These are phyloP conservation scores for Candida ipomoeae DNA, from an alignment of 805 yeast species.

Conservation along the genomic window DNA sequence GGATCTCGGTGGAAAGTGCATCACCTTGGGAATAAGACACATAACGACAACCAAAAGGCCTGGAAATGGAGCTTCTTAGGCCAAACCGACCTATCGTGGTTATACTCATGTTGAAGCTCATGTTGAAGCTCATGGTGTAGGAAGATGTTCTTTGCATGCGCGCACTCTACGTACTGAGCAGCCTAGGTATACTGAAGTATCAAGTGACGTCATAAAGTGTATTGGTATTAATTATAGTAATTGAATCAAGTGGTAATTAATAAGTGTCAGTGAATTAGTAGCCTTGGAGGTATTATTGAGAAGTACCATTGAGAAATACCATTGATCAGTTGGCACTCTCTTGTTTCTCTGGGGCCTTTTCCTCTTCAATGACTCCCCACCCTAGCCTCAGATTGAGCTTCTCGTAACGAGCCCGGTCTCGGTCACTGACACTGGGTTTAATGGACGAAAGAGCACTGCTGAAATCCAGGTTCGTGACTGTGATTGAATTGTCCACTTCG, in stretches of 20 bases:
- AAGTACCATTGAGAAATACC: not conserved
- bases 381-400: slow-evolving; percentile 69
- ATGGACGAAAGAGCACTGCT: slow-evolving; percentile 65
- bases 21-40: slow-evolving; percentile 24
- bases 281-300: too few relatives aligned
- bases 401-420: slow-evolving; percentile 75
- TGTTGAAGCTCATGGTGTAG: not conserved
- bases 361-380: slow-evolving; percentile 49
- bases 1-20: slow-evolving; percentile 31
- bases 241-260: too few relatives aligned
- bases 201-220: too few relatives aligned
- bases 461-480: slow-evolving; percentile 67
- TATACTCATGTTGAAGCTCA: not conserved
- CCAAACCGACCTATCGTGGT: not conserved
- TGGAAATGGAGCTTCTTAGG: not conserved
- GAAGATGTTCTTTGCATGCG: not conserved
- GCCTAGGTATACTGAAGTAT: too few relatives aligned
- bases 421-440: slow-evolving; percentile 87
- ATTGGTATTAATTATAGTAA: not conserved
- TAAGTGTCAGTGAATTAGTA: too few relatives aligned
- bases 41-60: not conserved
- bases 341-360: slow-evolving; percentile 18
- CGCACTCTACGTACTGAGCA: not conserved
- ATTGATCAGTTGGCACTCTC: not conserved
- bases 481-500: slow-evolving; percentile 34